phyloP scores from a whole-genome alignment of 1,139 yeast species.

The Debaryomyces coudertii region DNA sequence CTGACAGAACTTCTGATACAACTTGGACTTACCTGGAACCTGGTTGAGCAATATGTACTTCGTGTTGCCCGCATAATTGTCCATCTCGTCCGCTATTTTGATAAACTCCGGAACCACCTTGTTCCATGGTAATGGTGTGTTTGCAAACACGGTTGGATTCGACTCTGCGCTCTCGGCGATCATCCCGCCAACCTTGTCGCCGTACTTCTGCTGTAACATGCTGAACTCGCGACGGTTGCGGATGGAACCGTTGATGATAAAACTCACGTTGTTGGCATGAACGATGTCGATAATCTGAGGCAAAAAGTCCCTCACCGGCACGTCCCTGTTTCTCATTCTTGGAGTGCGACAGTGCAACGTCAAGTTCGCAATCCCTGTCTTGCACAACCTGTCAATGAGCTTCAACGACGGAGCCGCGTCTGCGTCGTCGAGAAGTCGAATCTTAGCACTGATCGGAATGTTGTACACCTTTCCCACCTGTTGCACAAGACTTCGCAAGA shows the following conservation, averaged over 20 bases:
- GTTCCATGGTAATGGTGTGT: constrained; percentile 57
- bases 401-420: constrained; percentile 57
- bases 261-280: constrained; percentile 62
- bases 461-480: constrained; percentile 77
- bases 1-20: constrained; percentile 60
- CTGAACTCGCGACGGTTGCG: constrained; percentile 56
- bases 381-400: constrained; percentile 64
- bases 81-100: constrained; percentile 54
- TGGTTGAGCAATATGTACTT: constrained; percentile 80
- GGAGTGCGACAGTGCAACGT: constrained; percentile 92
- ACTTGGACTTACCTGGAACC: constrained; percentile 74
- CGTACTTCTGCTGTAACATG: constrained; percentile 54
- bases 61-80: constrained; percentile 69
- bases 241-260: constrained; percentile 82
- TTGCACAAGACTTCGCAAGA: constrained; percentile 66
- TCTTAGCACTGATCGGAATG: constrained; percentile 89
- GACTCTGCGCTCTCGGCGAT: constrained; percentile 89
- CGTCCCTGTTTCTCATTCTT: constrained; percentile 85
- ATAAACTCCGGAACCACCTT: constrained; percentile 58
- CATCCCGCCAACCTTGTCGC: constrained; percentile 79
- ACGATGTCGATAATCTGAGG: constrained; percentile 65
- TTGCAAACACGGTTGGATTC: constrained; percentile 75
- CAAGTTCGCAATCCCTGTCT: constrained; percentile 81
- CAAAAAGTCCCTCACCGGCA: constrained; percentile 70
- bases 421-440: constrained; percentile 67